Evolutionary conservation across 345 rosid species (phyloP).

Genomic region (Geranium brycei): DNA sequence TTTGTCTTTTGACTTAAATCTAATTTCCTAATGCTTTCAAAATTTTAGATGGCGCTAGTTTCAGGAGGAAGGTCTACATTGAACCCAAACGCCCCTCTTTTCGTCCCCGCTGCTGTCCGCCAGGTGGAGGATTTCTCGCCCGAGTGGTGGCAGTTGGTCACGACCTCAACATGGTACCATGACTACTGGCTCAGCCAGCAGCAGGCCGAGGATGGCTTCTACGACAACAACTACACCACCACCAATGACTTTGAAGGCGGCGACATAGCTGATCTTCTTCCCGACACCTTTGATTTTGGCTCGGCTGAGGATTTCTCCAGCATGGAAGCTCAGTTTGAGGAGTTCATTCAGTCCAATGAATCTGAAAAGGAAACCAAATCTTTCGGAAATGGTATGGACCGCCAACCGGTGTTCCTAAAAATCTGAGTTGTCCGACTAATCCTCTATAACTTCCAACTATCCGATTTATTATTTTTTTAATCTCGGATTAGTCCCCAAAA

Average conservation of each 20-base stretch:
- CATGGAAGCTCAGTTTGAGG: conserved; percentile 35
- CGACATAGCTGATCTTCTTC: conserved; percentile 41
- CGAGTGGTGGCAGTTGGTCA: conserved; percentile 87
- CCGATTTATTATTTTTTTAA: too few relatives aligned
- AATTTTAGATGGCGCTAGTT: conserved; percentile 52
- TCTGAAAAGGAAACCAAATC: conserved; percentile 15
- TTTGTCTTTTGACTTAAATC: too few relatives aligned
- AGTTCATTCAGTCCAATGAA: conserved; percentile 22
- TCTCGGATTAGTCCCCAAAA: too few relatives aligned
- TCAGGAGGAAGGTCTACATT: conserved; percentile 60
- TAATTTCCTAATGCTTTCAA: too few relatives aligned
- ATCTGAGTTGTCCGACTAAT: too few relatives aligned
- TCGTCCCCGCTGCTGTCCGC: conserved; percentile 63
- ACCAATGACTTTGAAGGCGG: conserved; percentile 15
- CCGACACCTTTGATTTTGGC: conserved; percentile 54
- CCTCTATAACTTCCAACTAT: too few relatives aligned
- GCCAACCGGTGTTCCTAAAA: too few relatives aligned
- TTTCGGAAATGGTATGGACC: conserved; percentile 6
- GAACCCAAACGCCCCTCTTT: conserved; percentile 78
- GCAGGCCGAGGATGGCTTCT: conserved; percentile 37
- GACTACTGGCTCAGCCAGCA: conserved; percentile 79
- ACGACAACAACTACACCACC: conserved; percentile 18
- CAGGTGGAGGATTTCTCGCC: conserved; percentile 91
- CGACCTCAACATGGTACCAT: conserved; percentile 61
- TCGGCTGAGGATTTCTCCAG: conserved; percentile 35